Evolutionary conservation across 139 green algal genomes (phyloP).

Genomic region (Medakamo hakoo): DNA sequence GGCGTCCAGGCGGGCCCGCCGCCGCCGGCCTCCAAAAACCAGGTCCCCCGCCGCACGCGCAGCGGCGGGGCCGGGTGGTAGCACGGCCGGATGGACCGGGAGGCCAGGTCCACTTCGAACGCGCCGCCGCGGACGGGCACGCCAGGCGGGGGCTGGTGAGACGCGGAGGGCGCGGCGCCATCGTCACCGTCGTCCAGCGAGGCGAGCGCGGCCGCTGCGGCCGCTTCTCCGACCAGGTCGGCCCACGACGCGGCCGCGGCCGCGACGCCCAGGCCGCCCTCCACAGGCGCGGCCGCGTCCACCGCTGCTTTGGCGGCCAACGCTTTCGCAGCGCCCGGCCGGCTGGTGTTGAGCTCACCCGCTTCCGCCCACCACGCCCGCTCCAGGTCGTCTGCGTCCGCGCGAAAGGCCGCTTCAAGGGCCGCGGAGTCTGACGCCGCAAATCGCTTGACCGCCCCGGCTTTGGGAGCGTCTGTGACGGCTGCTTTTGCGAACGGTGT

Average conservation of each 20-base stretch:
- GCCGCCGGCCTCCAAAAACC: conserved; percentile 15
- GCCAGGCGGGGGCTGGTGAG: conserved; percentile 1
- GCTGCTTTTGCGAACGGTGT: background rate
- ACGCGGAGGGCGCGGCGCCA: no score
- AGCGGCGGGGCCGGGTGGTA: conserved; percentile 29
- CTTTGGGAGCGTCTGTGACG: background rate
- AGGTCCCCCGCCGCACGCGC: conserved; percentile 31
- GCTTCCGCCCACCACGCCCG: background rate
- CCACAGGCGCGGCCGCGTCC: no score
- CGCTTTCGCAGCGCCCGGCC: no score
- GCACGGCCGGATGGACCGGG: conserved; percentile 19
- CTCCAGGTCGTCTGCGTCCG: background rate
- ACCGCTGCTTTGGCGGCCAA: background rate
- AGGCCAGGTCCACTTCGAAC: conserved; percentile 32
- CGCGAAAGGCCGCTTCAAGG: background rate
- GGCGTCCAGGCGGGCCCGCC: background rate
- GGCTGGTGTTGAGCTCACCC: no score
- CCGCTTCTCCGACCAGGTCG: background rate
- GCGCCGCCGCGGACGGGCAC: conserved; percentile 21
- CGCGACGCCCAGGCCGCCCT: background rate
- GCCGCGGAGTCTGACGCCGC: background rate
- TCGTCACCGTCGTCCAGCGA: no score
- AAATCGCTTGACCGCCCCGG: background rate
- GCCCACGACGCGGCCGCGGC: background rate
- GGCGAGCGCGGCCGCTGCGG: background rate